Evolutionary conservation across 2,329 filamentous ascomycete species (phyloP).

Genomic region (Penicillium corylophilum): DNA sequence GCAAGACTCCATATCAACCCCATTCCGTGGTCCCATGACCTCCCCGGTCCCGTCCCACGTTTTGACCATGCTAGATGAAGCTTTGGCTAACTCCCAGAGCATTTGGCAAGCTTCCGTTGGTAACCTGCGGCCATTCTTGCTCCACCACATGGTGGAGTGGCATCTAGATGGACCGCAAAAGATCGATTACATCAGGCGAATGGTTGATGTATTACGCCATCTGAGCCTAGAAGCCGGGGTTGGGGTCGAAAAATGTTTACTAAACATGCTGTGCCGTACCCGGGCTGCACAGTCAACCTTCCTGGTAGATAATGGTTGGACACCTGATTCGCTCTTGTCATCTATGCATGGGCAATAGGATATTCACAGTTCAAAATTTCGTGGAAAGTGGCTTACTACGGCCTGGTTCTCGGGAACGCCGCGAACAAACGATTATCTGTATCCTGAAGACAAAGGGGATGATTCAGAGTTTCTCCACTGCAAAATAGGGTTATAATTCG

Average conservation of each 20-base stretch:
- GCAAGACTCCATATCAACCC: constrained; percentile 13
- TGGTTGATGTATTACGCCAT: constrained; percentile 13
- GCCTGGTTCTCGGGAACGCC: neutral
- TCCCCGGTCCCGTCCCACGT: constrained; percentile 1
- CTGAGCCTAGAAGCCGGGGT: constrained; percentile 24
- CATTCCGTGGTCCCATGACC: neutral
- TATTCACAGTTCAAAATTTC: neutral
- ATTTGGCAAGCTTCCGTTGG: neutral
- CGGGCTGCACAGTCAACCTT: constrained; percentile 1
- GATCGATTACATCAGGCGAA: neutral
- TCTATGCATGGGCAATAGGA: constrained; percentile 20
- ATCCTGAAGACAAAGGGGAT: neutral
- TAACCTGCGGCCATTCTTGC: neutral
- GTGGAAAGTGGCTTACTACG: neutral
- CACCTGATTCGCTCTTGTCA: constrained; percentile 24
- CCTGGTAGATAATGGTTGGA: constrained; percentile 20
- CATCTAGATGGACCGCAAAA: neutral
- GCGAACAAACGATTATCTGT: neutral
- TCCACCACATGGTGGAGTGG: constrained; percentile 7
- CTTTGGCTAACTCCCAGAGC: neutral
- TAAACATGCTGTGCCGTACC: constrained; percentile 20
- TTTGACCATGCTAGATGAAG: neutral
- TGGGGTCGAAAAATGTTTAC: constrained; percentile 25
- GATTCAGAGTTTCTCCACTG: neutral
- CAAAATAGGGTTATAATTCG: neutral